Base-by-base conservation (phyloP, 345 rosid genomes). In the Erucastrum elatum region DNA sequence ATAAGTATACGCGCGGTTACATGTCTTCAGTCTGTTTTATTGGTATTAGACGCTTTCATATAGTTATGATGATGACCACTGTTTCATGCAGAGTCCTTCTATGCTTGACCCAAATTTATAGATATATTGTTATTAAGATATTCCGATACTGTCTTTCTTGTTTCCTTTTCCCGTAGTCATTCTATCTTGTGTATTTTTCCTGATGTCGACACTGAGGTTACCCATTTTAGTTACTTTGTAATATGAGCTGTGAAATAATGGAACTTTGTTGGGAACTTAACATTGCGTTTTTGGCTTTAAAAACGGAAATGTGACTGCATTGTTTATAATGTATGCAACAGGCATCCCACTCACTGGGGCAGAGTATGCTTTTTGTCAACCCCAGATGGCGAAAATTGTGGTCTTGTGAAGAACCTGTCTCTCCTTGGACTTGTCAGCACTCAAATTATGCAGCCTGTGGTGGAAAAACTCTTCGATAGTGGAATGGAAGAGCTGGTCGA, bases 301-400 rank as follows among this genome's bases (percentile, higher is more conserved):
- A 4, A 33, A 64, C 55, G 27, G 59, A 61, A 61, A 64, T 64
- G 2, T 56, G 62, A 21, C 62, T 55, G 60, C 31, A 17, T 67
- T 66, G 6, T 74, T 62, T 33, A n/a, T 44, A 13, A 62, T 69
- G 21, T 74, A 27, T 68, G 7, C 46, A 44, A 63, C 71, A 91
- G 98, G 76, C 97, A 91, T 80, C 99, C 99, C 69, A 92, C 99
- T 74, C 99, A 94, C 68, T 91, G 99, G 98, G 99, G 99, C 68
- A 91, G 88, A 83, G 89, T 90, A 70, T 93, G 99, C 87, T 90
- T 92, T 83, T 85, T 92, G 59, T 92, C 99, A 10, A 94, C 98
- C 16, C 94, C 99, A 6, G 98, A 92, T 84, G 99, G 97, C 64
- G 98, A 94, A 86, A 93, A 94, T 71, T 94, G 99, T 81, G 99